Evolutionary conservation across 108 stramenopile genomes (phyloP).

Genomic region (Aureococcus anophagefferens): DNA sequence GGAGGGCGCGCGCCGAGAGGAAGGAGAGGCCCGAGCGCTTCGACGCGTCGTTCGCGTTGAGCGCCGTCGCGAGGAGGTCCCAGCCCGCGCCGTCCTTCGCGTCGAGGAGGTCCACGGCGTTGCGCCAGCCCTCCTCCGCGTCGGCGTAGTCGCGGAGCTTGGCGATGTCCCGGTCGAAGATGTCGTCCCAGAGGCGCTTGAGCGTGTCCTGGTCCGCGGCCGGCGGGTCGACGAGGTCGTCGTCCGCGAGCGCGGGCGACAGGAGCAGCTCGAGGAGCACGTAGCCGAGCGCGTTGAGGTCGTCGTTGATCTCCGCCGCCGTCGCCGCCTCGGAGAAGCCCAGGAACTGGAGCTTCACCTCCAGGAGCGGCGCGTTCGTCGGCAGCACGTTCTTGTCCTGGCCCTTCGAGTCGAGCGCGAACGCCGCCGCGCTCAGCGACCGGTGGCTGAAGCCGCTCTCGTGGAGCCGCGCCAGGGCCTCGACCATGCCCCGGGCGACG

Average conservation of each 20-base stretch:
- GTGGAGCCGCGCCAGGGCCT: constrained; percentile 54
- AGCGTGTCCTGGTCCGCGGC: neutral
- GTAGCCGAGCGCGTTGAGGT: neutral
- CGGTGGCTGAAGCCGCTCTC: constrained; percentile 64
- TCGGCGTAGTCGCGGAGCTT: neutral
- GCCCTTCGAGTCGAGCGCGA: constrained; percentile 42
- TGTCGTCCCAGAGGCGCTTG: neutral
- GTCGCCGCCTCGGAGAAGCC: constrained; percentile 44
- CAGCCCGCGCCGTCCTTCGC: neutral
- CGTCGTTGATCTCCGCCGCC: neutral
- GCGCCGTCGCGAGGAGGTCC: neutral
- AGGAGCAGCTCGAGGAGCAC: neutral
- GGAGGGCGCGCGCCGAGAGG: too few species aligned
- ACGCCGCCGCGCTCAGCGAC: constrained; percentile 53
- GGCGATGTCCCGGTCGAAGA: neutral
- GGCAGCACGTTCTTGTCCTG: constrained; percentile 57
- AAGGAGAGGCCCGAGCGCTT: too few species aligned
- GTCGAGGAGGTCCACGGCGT: neutral
- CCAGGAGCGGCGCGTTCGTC: constrained; percentile 26
- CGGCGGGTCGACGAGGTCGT: neutral
- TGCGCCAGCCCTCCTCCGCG: neutral
- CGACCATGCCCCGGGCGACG: constrained; percentile 43
- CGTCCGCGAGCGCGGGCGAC: neutral
- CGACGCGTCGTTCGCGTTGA: neutral
- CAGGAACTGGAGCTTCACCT: constrained; percentile 59